Evolutionary conservation across 2,329 filamentous ascomycete genomes (phyloP).

Genomic region (Dactylellina haptotyla): DNA sequence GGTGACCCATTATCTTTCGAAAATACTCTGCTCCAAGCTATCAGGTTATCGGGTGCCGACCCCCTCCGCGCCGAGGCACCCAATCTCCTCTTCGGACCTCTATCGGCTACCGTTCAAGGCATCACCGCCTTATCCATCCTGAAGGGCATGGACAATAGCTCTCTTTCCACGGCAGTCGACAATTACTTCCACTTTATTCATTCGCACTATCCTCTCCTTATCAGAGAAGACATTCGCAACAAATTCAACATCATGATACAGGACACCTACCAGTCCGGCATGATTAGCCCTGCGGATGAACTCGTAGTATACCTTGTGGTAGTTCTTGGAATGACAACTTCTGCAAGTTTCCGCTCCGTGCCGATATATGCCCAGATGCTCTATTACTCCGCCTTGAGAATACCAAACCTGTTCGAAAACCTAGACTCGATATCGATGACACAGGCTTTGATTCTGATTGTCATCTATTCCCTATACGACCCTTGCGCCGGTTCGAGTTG

Average conservation of each 20-base stretch:
- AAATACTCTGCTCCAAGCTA: slow-evolving; percentile 42
- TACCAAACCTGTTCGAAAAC: slow-evolving; percentile 27
- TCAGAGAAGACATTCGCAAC: slow-evolving; percentile 35
- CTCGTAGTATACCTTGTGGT: slow-evolving; percentile 43
- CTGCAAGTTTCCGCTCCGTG: slow-evolving; percentile 20
- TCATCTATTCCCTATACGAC: slow-evolving; percentile 45
- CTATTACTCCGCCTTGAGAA: slow-evolving; percentile 28
- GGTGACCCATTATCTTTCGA: slow-evolving; percentile 44
- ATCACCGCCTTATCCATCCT: slow-evolving; percentile 20
- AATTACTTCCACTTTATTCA: slow-evolving; percentile 50
- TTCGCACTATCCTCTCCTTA: slow-evolving; percentile 39
- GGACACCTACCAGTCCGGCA: slow-evolving; percentile 21
- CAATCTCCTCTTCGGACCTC: slow-evolving; percentile 40
- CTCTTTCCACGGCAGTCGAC: slow-evolving; percentile 18
- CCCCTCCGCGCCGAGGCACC: slow-evolving; percentile 43
- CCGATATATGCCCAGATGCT: slow-evolving; percentile 46
- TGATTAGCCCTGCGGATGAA: slow-evolving; percentile 37
- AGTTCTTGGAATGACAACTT: slow-evolving; percentile 45
- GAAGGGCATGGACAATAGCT: slow-evolving; percentile 24
- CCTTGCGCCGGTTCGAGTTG: slow-evolving; percentile 49
- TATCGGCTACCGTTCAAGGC: slow-evolving; percentile 21
- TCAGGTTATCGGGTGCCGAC: slow-evolving; percentile 36
- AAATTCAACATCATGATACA: slow-evolving; percentile 47
- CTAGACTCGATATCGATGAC: slow-evolving; percentile 36
- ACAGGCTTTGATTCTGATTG: slow-evolving; percentile 50